phyloP scores from a whole-genome alignment of 768 basidiomycete genomes.

The Daedaleopsis sinensis region DNA sequence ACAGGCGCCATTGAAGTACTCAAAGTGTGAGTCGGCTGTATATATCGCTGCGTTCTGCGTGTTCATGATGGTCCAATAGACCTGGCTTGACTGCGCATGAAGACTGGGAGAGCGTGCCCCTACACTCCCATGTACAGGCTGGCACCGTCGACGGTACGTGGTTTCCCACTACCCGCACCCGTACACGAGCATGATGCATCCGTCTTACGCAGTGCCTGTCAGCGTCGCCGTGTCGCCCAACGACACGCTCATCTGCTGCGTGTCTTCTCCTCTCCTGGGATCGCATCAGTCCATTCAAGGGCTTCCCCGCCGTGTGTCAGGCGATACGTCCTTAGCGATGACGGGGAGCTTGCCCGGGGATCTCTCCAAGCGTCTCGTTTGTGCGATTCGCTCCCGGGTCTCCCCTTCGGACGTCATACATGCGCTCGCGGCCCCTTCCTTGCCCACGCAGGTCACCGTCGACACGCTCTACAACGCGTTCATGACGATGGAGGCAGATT shows the following conservation, averaged over 20 bases:
- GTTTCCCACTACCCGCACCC: too few relatives aligned
- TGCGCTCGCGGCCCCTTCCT: conserved; percentile 46
- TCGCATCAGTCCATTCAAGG: conserved; percentile 24
- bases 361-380: conserved; percentile 29
- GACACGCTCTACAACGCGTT: conserved; percentile 52
- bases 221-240: conserved; percentile 62
- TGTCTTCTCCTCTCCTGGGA: conserved; percentile 43
- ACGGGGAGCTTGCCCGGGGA: conserved; percentile 17
- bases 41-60: not conserved
- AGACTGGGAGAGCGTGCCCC: conserved; percentile 50
- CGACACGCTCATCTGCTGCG: conserved; percentile 53
- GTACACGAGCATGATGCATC: not conserved
- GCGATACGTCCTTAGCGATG: conserved; percentile 1
- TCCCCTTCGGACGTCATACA: conserved; percentile 66
- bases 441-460: conserved; percentile 44
- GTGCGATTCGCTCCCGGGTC: conserved; percentile 52
- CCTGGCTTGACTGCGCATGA: conserved; percentile 54
- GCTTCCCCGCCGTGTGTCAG: conserved; percentile 20
- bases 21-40: conserved; percentile 48
- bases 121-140: conserved; percentile 46
- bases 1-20: conserved; percentile 56
- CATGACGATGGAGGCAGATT: conserved; percentile 46
- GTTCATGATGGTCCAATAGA: conserved; percentile 35
- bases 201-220: conserved; percentile 53
- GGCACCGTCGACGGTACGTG: conserved; percentile 20